Percentiles rank a stretch among this genome's conserved stretches.
phyloP scores from a whole-genome alignment of 176 grass and related monocot genomes.

The Thalia dealbata region DNA sequence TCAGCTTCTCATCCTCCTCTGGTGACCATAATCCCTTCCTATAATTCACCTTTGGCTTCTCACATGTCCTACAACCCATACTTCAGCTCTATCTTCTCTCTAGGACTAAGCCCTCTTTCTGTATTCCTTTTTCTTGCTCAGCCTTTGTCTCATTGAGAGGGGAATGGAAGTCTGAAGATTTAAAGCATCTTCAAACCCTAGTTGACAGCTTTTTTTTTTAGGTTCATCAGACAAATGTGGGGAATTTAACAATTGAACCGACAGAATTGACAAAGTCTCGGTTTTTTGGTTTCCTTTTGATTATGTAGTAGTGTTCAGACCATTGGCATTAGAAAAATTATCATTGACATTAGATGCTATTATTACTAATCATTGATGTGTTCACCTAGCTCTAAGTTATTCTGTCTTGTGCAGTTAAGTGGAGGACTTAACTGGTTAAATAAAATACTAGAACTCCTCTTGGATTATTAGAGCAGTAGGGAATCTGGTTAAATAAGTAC shows the following conservation, averaged over 20 bases:
- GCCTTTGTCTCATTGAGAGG: background rate
- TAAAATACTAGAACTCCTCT: too few species aligned
- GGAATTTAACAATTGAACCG: background rate
- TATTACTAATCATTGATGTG: too few species aligned
- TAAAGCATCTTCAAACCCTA: background rate
- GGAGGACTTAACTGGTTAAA: too few species aligned
- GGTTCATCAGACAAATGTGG: background rate
- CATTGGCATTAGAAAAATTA: too few species aligned
- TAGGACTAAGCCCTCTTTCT: background rate
- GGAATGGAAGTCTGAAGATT: background rate
- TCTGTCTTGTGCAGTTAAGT: too few species aligned
- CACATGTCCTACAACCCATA: constrained; percentile 71
- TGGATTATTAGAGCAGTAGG: too few species aligned
- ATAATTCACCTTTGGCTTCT: constrained; percentile 80
- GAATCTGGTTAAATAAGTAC: too few species aligned
- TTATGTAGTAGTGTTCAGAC: too few species aligned
- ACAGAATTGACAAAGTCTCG: background rate
- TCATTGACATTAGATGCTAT: too few species aligned
- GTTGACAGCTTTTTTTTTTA: background rate
- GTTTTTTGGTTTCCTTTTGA: background rate
- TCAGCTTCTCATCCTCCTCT: constrained; percentile 78
- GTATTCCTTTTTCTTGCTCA: background rate
- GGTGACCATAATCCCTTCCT: constrained; percentile 82
- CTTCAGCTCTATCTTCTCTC: background rate
- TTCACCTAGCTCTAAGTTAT: too few species aligned